These are phyloP conservation scores for Plicaturopsis crispa DNA, from an alignment of 768 basidiomycete genomes.

Conservation along the genomic window DNA sequence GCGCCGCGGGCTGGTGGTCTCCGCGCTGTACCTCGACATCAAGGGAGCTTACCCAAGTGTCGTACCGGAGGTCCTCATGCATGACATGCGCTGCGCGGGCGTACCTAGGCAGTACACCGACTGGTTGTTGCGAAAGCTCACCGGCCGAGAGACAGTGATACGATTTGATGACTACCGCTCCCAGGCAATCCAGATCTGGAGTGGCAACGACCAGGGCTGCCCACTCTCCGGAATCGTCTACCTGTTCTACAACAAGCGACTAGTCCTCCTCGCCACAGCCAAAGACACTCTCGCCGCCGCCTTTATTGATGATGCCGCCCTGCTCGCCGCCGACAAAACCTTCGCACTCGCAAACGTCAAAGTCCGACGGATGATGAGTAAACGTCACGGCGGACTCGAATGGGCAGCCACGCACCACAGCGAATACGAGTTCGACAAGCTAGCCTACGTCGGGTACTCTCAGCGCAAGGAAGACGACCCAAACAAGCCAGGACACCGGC, in stretches of 20 bases:
- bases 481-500: not conserved
- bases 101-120: slow-evolving; percentile 9
- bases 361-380: slow-evolving; percentile 11
- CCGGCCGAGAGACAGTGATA: slow-evolving; percentile 4
- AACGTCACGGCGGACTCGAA: slow-evolving; percentile 13
- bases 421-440: slow-evolving; percentile 12
- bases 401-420: slow-evolving; percentile 22
- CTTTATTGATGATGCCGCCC: slow-evolving; percentile 10
- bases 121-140: slow-evolving; percentile 6
- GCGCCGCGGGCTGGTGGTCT: slow-evolving; percentile 4
- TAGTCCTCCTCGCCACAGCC: slow-evolving; percentile 9
- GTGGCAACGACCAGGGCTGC: slow-evolving; percentile 4
- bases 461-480: slow-evolving; percentile 3
- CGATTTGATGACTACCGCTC: slow-evolving; percentile 17
- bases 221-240: slow-evolving; percentile 7
- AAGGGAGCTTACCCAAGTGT: slow-evolving; percentile 7
- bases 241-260: slow-evolving; percentile 14
- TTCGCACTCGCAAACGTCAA: slow-evolving; percentile 10
- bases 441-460: slow-evolving; percentile 3
- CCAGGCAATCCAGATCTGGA: not conserved
- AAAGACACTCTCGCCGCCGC: slow-evolving; percentile 2
- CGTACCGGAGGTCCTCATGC: slow-evolving; percentile 1
- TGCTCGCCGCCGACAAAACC: slow-evolving; percentile 3
- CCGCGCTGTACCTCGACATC: slow-evolving; percentile 2
- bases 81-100: slow-evolving; percentile 7